Evolutionary conservation across 352 stramenopile genomes (phyloP).

Genomic region (Pythium phragmitis): DNA sequence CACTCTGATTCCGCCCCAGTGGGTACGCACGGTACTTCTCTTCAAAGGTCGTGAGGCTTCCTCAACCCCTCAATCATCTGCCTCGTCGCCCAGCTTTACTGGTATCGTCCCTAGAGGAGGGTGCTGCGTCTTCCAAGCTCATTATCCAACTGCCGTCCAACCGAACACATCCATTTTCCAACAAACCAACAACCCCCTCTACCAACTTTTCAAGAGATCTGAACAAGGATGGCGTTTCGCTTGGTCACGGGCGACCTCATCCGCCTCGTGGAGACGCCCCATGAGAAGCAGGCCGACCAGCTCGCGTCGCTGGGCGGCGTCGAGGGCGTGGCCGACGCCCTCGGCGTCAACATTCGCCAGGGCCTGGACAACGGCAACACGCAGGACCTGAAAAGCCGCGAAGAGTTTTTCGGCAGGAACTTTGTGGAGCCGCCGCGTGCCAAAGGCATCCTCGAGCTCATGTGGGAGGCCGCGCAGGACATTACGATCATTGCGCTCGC

Average conservation of each 20-base stretch:
- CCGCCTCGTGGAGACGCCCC: constrained; percentile 63
- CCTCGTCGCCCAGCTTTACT: constrained; percentile 7
- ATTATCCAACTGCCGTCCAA: constrained; percentile 8
- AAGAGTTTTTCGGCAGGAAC: constrained; percentile 63
- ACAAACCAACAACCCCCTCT: neutral
- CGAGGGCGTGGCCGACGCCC: constrained; percentile 44
- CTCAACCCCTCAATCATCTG: neutral
- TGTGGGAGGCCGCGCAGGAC: constrained; percentile 88
- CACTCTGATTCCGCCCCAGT: constrained; percentile 13
- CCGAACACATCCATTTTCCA: neutral
- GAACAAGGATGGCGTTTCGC: neutral
- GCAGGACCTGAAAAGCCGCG: constrained; percentile 42
- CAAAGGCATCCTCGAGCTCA: constrained; percentile 68
- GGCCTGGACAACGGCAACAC: constrained; percentile 56
- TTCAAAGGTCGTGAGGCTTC: neutral
- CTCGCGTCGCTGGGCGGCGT: constrained; percentile 58
- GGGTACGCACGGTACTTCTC: constrained; percentile 17
- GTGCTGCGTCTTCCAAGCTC: neutral
- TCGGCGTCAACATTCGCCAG: constrained; percentile 45
- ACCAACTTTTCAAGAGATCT: no score
- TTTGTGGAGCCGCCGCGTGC: constrained; percentile 55
- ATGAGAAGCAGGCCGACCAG: constrained; percentile 54
- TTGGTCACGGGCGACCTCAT: constrained; percentile 44
- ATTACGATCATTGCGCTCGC: constrained; percentile 71
- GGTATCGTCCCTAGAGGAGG: no score